phyloP scores from a whole-genome alignment of 1,284 basidiomycete genomes.

The Meripilus lineatus region DNA sequence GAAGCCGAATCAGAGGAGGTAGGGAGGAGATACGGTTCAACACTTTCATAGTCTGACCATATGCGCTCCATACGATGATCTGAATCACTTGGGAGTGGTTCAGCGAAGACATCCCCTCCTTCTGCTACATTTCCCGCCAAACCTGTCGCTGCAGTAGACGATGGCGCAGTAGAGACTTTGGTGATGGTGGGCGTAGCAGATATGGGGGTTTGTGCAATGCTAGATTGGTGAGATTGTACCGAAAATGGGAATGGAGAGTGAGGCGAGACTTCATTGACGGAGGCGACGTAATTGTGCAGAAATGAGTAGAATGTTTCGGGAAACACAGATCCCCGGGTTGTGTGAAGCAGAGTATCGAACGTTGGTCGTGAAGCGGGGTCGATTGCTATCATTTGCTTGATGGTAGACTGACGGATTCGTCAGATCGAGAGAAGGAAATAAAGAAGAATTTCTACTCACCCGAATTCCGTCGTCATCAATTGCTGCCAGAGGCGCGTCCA shows the following conservation, averaged over 20 bases:
- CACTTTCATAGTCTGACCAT: slow-evolving; percentile 78
- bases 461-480: slow-evolving; percentile 82
- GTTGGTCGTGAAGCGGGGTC: slow-evolving; percentile 75
- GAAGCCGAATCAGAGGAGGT: slow-evolving; percentile 27
- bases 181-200: slow-evolving; percentile 16
- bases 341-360: slow-evolving; percentile 80
- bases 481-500: slow-evolving; percentile 69
- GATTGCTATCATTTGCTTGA: slow-evolving; percentile 87
- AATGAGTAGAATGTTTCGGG: slow-evolving; percentile 94
- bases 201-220: slow-evolving; percentile 20
- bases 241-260: slow-evolving; percentile 38
- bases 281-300: slow-evolving; percentile 84
- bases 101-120: slow-evolving; percentile 20
- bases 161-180: slow-evolving; percentile 23
- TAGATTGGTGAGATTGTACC: slow-evolving; percentile 25
- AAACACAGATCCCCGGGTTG: slow-evolving; percentile 76
- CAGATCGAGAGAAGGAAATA: background rate
- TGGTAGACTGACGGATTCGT: slow-evolving; percentile 58
- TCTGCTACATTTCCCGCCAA: slow-evolving; percentile 9
- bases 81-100: slow-evolving; percentile 68
- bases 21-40: slow-evolving; percentile 64
- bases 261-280: slow-evolving; percentile 66
- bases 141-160: slow-evolving; percentile 11
- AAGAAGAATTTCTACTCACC: slow-evolving; percentile 42
- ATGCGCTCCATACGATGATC: slow-evolving; percentile 74